These are phyloP conservation scores for Neocatenulostroma microsporum DNA, from an alignment of 2,329 filamentous ascomycete species.

Conservation along the genomic window DNA sequence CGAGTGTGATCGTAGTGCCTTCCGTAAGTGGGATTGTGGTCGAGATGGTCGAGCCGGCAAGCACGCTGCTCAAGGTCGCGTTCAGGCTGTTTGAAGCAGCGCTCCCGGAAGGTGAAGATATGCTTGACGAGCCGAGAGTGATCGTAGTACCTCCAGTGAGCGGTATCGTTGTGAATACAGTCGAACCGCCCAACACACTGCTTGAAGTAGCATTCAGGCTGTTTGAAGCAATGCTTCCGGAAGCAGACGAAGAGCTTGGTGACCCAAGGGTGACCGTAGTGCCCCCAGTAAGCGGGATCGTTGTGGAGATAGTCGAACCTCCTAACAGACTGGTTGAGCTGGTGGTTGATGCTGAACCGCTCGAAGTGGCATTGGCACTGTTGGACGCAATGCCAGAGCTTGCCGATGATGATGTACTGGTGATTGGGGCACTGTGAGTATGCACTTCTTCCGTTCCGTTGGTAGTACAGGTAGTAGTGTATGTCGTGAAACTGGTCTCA, in stretches of 20 bases:
- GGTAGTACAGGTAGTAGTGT: conserved; percentile 1
- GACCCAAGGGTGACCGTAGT: too few species aligned
- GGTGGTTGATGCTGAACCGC: not conserved
- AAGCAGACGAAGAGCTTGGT: too few species aligned
- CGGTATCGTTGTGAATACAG: not conserved
- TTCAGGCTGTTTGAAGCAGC: too few species aligned
- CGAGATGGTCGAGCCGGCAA: not conserved
- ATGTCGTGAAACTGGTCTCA: conserved; percentile 2
- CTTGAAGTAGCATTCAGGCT: conserved; percentile 3
- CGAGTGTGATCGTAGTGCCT: conserved; percentile 1
- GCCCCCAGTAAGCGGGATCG: too few species aligned
- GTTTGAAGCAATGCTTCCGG: not conserved
- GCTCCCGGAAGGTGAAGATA: not conserved
- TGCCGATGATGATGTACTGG: not conserved
- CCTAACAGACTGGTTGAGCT: too few species aligned
- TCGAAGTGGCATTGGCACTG: conserved; percentile 1
- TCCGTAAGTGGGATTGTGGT: not conserved
- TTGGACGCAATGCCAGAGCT: not conserved
- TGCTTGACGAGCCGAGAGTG: not conserved
- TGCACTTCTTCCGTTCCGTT: conserved; percentile 1
- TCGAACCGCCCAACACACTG: not conserved
- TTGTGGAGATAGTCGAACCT: too few species aligned
- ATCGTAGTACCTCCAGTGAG: conserved; percentile 1
- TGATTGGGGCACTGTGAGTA: conserved; percentile 3
- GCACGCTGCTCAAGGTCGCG: not conserved